Conservation (phyloP, 2,329 filamentous ascomycete species). For the Lasiodiplodia theobromae region DNA sequence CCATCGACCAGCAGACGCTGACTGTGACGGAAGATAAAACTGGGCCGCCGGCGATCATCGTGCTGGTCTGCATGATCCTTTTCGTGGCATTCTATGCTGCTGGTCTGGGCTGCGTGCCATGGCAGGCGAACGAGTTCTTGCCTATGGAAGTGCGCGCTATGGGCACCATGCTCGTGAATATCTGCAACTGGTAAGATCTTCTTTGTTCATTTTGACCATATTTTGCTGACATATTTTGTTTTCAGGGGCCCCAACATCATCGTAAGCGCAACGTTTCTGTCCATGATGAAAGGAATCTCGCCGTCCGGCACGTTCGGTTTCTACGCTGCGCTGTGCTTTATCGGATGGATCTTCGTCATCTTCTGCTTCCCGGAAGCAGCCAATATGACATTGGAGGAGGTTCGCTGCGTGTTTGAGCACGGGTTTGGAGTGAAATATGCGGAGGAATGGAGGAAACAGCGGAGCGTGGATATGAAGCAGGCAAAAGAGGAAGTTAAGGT, state of each 20-base stretch:
- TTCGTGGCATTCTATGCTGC: constrained; percentile 46
- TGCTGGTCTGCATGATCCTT: constrained; percentile 47
- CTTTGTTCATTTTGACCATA: constrained; percentile 21
- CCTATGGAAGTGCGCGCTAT: constrained; percentile 48
- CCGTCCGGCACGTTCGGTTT: constrained; percentile 49
- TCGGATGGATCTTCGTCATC: constrained; percentile 49
- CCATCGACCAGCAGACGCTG: constrained; percentile 48
- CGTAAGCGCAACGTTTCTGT: constrained; percentile 47
- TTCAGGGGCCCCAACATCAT: constrained; percentile 39
- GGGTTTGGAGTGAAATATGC: constrained; percentile 47
- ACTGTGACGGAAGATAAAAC: constrained; percentile 40
- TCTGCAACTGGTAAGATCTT: neutral
- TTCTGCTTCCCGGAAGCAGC: constrained; percentile 51
- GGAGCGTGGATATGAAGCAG: constrained; percentile 26
- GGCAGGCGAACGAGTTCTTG: constrained; percentile 47
- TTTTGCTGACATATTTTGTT: constrained; percentile 39
- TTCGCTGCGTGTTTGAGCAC: constrained; percentile 44
- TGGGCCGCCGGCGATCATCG: constrained; percentile 43
- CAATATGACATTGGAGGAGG: constrained; percentile 47
- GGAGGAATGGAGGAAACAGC: constrained; percentile 29
- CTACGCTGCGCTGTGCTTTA: constrained; percentile 49
- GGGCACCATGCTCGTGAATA: constrained; percentile 46
- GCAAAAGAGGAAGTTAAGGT: constrained; percentile 37
- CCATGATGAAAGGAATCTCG: constrained; percentile 48
- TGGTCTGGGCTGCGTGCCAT: constrained; percentile 45